A percentile compares a stretch with the other conserved stretches of the same genome.
These are phyloP conservation scores for Saussurea involucrata DNA, from an alignment of 129 eudicot species.

Conservation along the genomic window DNA sequence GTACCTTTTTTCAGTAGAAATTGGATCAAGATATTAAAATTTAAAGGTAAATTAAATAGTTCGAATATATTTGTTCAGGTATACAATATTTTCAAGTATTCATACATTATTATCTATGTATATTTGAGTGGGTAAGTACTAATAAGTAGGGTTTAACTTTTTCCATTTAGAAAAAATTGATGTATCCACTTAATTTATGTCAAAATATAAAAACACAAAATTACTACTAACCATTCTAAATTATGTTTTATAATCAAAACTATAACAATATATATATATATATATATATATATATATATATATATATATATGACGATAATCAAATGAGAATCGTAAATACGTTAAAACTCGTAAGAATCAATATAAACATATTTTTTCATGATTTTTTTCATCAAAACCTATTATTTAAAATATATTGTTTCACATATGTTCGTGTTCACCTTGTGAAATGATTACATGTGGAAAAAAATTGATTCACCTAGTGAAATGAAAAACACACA, in stretches of 20 bases:
- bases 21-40: slow-evolving; percentile 21
- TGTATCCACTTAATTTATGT: background rate
- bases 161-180: background rate
- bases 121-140: background rate
- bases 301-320: no score
- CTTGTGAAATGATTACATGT: no score
- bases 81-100: background rate
- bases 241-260: background rate
- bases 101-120: background rate
- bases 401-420: no score
- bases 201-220: background rate
- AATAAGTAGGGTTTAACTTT: background rate
- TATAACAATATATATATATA: background rate
- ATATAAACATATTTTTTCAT: no score
- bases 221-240: background rate
- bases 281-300: no score
- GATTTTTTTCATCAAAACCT: no score
- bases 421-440: no score
- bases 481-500: no score
- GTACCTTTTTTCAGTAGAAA: slow-evolving; percentile 41
- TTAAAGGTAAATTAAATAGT: slow-evolving; percentile 23
- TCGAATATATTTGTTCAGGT: background rate
- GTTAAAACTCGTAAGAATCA: no score
- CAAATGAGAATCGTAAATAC: no score
- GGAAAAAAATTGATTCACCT: no score